Evolutionary conservation across 2,329 filamentous ascomycete genomes (phyloP).

Genomic region (Botrytis hyacinthi): DNA sequence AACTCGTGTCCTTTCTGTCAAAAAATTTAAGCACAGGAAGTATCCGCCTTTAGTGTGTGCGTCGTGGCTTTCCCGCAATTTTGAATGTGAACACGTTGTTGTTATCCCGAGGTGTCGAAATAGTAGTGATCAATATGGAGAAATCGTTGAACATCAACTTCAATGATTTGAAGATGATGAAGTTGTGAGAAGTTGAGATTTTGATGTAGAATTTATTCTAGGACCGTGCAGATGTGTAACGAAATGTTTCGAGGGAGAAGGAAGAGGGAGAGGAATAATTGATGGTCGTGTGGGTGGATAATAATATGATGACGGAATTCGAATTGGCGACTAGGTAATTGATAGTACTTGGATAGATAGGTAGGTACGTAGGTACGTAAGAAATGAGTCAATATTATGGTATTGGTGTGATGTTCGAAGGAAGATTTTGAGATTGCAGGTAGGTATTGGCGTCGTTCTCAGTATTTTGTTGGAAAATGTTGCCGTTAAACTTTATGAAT

Average conservation of each 20-base stretch:
- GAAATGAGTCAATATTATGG: not conserved
- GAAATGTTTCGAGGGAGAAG: not conserved
- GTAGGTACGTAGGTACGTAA: too few species aligned
- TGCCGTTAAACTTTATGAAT: not conserved
- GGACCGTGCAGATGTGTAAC: not conserved
- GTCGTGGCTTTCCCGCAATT: not conserved
- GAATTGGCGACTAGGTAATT: not conserved
- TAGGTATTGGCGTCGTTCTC: not conserved
- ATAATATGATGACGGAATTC: not conserved
- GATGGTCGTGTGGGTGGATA: not conserved
- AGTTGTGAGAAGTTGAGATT: not conserved
- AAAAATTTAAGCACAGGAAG: not conserved
- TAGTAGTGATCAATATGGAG: too few species aligned
- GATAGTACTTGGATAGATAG: not conserved
- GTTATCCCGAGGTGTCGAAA: not conserved
- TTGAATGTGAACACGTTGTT: not conserved
- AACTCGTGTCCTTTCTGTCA: not conserved
- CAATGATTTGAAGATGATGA: not conserved
- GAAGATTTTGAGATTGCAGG: not conserved
- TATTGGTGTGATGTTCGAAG: not conserved
- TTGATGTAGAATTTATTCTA: too few species aligned
- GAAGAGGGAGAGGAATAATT: too few species aligned
- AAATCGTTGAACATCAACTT: not conserved
- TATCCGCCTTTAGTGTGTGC: not conserved
- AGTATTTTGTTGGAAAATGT: not conserved